Evolutionary conservation across 768 basidiomycete genomes (phyloP).

Genomic region (Artomyces pyxidatus): DNA sequence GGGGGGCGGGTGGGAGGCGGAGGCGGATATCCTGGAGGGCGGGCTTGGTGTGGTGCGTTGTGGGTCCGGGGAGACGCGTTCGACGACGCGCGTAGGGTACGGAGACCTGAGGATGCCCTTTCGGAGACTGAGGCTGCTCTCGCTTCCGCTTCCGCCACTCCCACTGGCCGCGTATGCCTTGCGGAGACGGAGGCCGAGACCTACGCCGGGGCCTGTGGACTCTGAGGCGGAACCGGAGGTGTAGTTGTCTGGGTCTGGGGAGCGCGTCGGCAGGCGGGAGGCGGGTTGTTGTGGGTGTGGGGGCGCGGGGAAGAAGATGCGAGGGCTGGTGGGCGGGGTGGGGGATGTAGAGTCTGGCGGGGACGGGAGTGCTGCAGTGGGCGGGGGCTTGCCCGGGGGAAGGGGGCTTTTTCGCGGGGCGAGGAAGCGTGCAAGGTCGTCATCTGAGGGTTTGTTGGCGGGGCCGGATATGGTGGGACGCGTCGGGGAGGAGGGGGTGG

Average conservation of each 20-base stretch:
- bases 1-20: too few species aligned
- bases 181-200: neutral
- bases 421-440: conserved; percentile 9
- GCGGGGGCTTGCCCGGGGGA: conserved; percentile 11
- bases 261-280: neutral
- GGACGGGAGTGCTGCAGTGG: conserved; percentile 10
- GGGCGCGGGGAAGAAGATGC: conserved; percentile 2
- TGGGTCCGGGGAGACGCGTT: too few species aligned
- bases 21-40: too few species aligned
- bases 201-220: neutral
- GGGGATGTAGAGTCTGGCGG: conserved; percentile 6
- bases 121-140: neutral
- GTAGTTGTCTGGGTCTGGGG: neutral
- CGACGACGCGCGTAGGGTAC: too few species aligned
- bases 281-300: neutral
- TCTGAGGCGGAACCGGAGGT: neutral
- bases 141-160: neutral
- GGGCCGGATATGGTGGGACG: conserved; percentile 1
- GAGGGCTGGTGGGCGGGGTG: conserved; percentile 2
- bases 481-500: conserved; percentile 4
- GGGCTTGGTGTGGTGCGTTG: too few species aligned
- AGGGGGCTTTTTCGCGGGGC: conserved; percentile 4
- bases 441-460: conserved; percentile 11
- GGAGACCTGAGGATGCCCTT: neutral
- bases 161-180: neutral